These are phyloP conservation scores for Vaccinium macrocarpon DNA, from an alignment of 148 eudicot genomes.

Conservation along the genomic window DNA sequence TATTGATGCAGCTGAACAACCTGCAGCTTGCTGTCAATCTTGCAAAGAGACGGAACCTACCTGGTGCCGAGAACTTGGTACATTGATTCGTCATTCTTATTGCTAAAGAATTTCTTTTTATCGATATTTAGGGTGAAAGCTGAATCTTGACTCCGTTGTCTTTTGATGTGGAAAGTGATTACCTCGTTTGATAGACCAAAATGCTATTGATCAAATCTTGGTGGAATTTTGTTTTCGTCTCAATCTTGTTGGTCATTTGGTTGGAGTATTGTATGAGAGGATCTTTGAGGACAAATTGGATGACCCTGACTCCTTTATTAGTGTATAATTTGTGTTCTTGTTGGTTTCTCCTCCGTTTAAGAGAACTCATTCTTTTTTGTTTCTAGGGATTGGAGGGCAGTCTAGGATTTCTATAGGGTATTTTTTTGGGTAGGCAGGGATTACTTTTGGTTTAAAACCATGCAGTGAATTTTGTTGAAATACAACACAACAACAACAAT, in stretches of 20 bases:
- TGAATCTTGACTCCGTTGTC: not conserved
- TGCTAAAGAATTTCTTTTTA: not conserved
- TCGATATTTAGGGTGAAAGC: not conserved
- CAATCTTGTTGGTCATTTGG: not conserved
- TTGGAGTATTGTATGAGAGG: not conserved
- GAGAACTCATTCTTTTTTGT: not conserved
- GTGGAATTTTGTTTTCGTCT: not conserved
- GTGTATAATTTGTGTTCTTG: not conserved
- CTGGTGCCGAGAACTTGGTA: conserved; percentile 98
- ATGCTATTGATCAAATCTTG: not conserved
- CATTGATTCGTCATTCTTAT: not conserved
- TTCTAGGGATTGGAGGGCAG: not conserved
- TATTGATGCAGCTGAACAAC: conserved; percentile 72
- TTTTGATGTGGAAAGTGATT: not conserved
- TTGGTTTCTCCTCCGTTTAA: not conserved
- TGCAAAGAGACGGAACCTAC: conserved; percentile 96
- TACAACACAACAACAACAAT: not conserved
- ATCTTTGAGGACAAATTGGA: not conserved
- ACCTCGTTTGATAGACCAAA: not conserved
- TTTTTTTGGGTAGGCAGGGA: too few relatives aligned
- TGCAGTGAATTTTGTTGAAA: not conserved
- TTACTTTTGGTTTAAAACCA: not conserved
- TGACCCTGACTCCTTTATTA: not conserved
- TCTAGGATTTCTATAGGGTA: not conserved
- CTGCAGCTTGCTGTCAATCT: conserved; percentile 98